These are phyloP conservation scores for Cronartium ribicola DNA, from an alignment of 1,284 basidiomycete species.

Conservation along the genomic window DNA sequence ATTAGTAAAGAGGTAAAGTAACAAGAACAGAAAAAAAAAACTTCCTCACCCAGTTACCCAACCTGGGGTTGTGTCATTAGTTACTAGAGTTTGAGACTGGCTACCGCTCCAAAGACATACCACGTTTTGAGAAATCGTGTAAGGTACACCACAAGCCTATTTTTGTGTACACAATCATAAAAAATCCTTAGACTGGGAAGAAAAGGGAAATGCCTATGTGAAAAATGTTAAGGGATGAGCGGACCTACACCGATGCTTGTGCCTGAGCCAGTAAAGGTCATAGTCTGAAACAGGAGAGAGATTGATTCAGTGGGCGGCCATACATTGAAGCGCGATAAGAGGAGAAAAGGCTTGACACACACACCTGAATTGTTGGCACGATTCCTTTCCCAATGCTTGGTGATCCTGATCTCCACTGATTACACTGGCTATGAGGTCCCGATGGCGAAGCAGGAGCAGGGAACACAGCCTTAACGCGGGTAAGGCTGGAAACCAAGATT, in stretches of 20 bases:
- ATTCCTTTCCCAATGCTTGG: background rate
- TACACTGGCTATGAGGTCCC: background rate
- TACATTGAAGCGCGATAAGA: background rate
- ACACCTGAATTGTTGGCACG: background rate
- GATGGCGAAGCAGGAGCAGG: background rate
- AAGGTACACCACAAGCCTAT: background rate
- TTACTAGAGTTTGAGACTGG: background rate
- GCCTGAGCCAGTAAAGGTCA: background rate
- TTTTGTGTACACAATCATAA: background rate
- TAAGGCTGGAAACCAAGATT: too few species aligned
- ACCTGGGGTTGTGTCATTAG: background rate
- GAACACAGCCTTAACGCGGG: background rate
- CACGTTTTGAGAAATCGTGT: background rate
- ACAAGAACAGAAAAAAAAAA: background rate
- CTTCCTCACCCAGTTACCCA: background rate
- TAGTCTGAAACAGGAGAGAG: background rate
- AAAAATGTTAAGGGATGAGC: background rate
- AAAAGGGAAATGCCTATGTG: background rate
- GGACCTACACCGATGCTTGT: background rate
- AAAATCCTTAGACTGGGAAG: background rate
- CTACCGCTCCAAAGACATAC: background rate
- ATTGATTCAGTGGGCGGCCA: background rate
- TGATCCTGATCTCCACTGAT: background rate
- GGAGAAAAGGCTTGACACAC: background rate
- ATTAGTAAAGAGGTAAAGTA: background rate